Evolutionary conservation across 164 flowering plant genomes (phyloP), one percentile per base, ranked within the genome.

Genomic region (Annona squamosa): DNA sequence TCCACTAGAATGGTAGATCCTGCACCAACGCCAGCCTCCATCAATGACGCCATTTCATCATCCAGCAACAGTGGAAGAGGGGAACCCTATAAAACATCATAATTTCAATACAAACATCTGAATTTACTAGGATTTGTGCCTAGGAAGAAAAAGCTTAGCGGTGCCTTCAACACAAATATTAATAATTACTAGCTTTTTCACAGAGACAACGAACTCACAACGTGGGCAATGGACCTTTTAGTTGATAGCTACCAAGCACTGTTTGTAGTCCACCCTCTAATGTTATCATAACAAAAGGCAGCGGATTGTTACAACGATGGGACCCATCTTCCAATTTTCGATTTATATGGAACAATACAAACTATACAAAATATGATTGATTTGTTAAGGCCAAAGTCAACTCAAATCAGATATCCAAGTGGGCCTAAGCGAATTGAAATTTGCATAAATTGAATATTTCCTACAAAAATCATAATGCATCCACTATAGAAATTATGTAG

Each of bases 1-100:
- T 92, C 97, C 4, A 92, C 79, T 18, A 94, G 87, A 82, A 92
- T 83, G 56, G 87, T 89, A 4, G 92, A 84, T 19, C 81, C 95
- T 74, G 84, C 82, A 71, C 85, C 79, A 59, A 90, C 80, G 65
- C 97, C 95, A 71, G 85, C 63, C 75, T 94, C 99, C 72, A 85
- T 64, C 75, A 91, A 72, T 43, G 95, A 84, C 70, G 88, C 85
- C 95, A 91, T 89, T 76, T 94, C 97, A 84, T 92, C 91, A 16
- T 92, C 89, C 16, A 94, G 95, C 80, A 87, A 65, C 42, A 75
- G 65, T 5, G 94, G 97, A 41, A 91, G 73, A 12, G 97, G 95
- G 26, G 91, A 85, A 42, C 90, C 93, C 98, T 91, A 87, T 70
- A 83, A 69, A 19, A 65, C 59, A 63, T 13, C 62, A n/a, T 63